Evolutionary conservation across 2,329 filamentous ascomycete genomes (phyloP), one percentile per base, ranked within the genome.

Genomic region (Diaporthe humulicola): DNA sequence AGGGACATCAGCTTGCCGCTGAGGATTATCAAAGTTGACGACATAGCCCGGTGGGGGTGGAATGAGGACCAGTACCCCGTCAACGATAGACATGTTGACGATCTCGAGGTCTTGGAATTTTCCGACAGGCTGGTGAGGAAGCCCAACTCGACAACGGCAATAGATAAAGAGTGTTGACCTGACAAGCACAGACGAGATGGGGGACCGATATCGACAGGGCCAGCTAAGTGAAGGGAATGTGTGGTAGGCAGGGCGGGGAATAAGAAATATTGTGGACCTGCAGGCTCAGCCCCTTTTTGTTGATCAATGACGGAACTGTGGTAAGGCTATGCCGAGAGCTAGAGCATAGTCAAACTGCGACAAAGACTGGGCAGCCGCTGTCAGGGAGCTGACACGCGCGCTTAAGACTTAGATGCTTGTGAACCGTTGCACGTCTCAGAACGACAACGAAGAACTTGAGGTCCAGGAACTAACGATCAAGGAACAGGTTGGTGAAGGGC

Each of bases 21-120:
- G 77, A 2, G 83, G 82, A 54, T 83, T 77, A 2, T 80, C 80
- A 57, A 85, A 82, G 66, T 85, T 77, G 33, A 84, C 80, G 12
- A 79, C 78, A 71, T 83, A 85, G 42, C 77, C 82, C 9, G 77
- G 74, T 4, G 82, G 82, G 6, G 82, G 79, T 28, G 76, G 48
- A 8, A 78, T 70, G 25, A 72, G 38, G 17, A 72, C 70, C 45
- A 64, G 9, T 0, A 72, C 70, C 33, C 70, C 70, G 19, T 66
- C 48, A 15, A 72, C 70, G 33, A 69, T n/a, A 54, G 64, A 30
- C 64, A 69, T 69, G 48, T 22, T n/a, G 9, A 69, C 33, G 36
- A 28, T 40, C 33, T 14, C 33, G 64, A 69, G 45, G 4, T 28
- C n/a, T 22, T 38, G 9, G 33, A 1, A n/a, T n/a, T n/a, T 19